phyloP scores from a whole-genome alignment of 345 rosid species.

The Xanthoceras sorbifolium region DNA sequence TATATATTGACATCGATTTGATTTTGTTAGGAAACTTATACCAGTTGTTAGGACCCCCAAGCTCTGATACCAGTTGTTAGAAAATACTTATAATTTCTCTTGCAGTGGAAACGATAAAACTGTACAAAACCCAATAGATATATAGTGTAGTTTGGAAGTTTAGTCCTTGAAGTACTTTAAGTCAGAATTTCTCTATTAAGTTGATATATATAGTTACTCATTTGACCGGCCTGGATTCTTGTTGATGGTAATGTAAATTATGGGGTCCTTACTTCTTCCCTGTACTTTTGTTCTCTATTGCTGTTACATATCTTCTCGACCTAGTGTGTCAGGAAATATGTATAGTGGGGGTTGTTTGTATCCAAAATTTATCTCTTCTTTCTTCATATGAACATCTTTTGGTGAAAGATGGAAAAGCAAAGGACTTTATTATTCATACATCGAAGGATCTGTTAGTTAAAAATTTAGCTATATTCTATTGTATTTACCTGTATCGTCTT shows the following conservation, averaged over 20 bases:
- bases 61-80: too few relatives aligned
- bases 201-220: background rate
- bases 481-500: background rate
- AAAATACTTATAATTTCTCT: too few relatives aligned
- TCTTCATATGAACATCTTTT: background rate
- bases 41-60: too few relatives aligned
- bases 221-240: background rate
- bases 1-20: background rate
- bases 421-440: background rate
- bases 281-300: background rate
- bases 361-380: background rate
- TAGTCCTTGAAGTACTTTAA: background rate
- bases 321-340: background rate
- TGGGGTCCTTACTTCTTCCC: background rate
- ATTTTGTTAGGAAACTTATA: too few relatives aligned
- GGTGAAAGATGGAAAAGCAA: background rate
- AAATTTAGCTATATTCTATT: background rate
- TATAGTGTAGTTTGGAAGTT: background rate
- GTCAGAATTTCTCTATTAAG: slow-evolving; percentile 2
- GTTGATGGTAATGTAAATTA: background rate
- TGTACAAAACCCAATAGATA: too few relatives aligned
- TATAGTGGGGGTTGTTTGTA: background rate
- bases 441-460: background rate
- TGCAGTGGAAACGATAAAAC: too few relatives aligned
- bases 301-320: background rate